These are phyloP conservation scores for Didymella arachidicola DNA, from an alignment of 2,329 filamentous ascomycete genomes.

Conservation along the genomic window DNA sequence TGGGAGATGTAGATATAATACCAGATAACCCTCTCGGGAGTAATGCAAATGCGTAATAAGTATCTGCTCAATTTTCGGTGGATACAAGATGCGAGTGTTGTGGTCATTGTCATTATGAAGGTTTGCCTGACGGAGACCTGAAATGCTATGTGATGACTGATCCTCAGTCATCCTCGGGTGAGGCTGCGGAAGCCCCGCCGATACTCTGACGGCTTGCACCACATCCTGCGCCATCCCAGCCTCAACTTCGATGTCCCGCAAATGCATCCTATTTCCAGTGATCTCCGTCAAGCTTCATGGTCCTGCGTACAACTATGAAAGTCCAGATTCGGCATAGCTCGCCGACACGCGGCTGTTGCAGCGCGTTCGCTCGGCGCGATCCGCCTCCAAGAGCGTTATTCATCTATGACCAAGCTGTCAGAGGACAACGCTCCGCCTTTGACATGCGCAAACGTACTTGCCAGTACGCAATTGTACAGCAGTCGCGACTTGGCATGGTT, in stretches of 20 bases:
- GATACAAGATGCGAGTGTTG: neutral
- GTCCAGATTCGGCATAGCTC: neutral
- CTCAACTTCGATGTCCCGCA: neutral
- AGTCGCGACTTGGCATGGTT: neutral
- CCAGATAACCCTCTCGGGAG: neutral
- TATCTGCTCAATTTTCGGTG: neutral
- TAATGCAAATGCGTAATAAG: constrained; percentile 1
- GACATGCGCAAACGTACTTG: neutral
- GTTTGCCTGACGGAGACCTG: neutral
- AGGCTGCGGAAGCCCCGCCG: constrained; percentile 2
- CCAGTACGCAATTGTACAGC: neutral
- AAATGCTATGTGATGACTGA: constrained; percentile 11
- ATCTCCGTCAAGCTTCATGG: neutral
- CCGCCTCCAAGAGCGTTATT: neutral
- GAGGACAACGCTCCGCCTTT: neutral
- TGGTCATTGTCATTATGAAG: neutral
- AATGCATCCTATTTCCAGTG: neutral
- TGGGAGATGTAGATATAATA: neutral
- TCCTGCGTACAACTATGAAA: neutral
- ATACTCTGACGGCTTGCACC: too few species aligned
- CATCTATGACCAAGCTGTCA: neutral
- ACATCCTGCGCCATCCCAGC: neutral
- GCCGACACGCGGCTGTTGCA: neutral
- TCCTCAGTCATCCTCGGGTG: neutral
- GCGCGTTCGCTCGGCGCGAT: neutral